Evolutionary conservation across 306 rosid species (phyloP).

Genomic region (Gastrolobium bilobum): DNA sequence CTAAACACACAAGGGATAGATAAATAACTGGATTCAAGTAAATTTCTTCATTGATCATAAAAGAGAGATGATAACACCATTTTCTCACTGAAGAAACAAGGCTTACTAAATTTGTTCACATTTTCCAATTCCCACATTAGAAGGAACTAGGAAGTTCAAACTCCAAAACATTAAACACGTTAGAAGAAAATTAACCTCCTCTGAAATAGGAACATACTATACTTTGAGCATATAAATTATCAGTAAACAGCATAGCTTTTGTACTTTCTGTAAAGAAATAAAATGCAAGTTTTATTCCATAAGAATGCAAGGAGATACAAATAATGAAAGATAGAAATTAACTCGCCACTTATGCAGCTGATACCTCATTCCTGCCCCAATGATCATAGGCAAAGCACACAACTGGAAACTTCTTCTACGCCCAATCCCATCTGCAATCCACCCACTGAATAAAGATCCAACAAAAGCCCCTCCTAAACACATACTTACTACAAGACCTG

Average conservation of each 20-base stretch:
- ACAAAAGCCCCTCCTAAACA: slow-evolving; percentile 88
- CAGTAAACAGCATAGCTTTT: slow-evolving; percentile 13
- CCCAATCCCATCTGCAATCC: slow-evolving; percentile 85
- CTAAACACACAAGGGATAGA: not conserved
- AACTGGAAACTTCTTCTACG: slow-evolving; percentile 86
- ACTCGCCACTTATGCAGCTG: slow-evolving; percentile 23
- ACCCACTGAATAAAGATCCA: slow-evolving; percentile 86
- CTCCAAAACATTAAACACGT: not conserved
- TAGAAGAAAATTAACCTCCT: slow-evolving; percentile 19
- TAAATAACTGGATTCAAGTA: not conserved
- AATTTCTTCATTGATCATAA: slow-evolving; percentile 9
- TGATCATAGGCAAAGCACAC: slow-evolving; percentile 90
- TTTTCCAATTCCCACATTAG: slow-evolving; percentile 11
- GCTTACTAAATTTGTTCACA: slow-evolving; percentile 13
- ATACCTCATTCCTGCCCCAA: slow-evolving; percentile 86
- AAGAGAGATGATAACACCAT: not conserved
- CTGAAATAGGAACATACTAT: not conserved
- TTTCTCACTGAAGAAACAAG: slow-evolving; percentile 21
- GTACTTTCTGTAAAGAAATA: slow-evolving; percentile 30
- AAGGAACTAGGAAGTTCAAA: not conserved
- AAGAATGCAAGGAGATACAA: slow-evolving; percentile 42
- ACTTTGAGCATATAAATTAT: slow-evolving; percentile 9
- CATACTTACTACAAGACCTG: slow-evolving; percentile 91
- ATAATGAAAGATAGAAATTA: slow-evolving; percentile 32
- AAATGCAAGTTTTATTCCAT: slow-evolving; percentile 23